phyloP scores from a whole-genome alignment of 257 asterid species.

The Solanum corneliomulleri region DNA sequence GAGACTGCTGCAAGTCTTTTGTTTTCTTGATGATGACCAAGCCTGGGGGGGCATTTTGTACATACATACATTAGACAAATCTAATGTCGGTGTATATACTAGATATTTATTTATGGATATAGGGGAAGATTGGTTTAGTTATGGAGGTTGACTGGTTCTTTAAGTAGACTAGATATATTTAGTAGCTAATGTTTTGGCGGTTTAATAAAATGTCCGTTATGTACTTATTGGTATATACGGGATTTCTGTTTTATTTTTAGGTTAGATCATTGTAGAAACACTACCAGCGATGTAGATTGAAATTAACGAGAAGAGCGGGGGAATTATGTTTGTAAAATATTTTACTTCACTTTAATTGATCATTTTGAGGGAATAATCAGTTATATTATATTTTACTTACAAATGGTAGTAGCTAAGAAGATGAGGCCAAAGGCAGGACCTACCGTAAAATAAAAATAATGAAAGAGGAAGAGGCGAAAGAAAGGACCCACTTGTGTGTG shows the following conservation, averaged over 20 bases:
- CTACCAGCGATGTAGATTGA: neutral
- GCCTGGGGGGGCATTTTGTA: conserved; percentile 13
- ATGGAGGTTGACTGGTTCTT: neutral
- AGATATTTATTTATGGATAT: neutral
- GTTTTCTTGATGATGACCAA: neutral
- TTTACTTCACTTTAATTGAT: too few species aligned
- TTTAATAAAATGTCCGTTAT: neutral
- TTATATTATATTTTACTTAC: neutral
- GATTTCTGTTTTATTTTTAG: neutral
- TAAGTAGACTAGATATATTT: neutral
- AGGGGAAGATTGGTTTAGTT: neutral
- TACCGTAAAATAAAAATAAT: neutral
- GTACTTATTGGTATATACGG: neutral
- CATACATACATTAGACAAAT: conserved; percentile 17
- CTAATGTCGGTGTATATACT: conserved; percentile 27
- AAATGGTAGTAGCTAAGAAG: neutral
- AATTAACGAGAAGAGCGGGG: neutral
- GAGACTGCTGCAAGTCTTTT: neutral
- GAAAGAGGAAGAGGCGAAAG: neutral
- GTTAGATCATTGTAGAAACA: neutral
- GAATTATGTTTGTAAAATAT: neutral
- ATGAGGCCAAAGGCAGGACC: neutral
- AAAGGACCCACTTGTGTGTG: neutral
- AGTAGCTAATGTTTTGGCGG: neutral
- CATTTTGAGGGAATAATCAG: neutral